phyloP scores from a whole-genome alignment of 768 basidiomycete genomes.

The Boletus sp. region DNA sequence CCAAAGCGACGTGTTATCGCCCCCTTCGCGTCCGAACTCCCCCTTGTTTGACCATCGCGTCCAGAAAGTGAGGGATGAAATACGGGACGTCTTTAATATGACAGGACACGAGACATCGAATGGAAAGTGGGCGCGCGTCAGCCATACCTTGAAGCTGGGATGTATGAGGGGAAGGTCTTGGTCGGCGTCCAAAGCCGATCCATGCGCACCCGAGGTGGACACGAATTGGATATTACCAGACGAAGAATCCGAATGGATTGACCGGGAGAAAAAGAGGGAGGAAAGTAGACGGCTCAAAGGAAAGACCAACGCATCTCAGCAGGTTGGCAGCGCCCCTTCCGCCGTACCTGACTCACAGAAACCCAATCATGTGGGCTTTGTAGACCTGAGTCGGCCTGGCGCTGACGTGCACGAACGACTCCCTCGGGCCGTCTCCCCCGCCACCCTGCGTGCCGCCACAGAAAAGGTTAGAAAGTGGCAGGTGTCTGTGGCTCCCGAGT shows the following conservation, averaged over 20 bases:
- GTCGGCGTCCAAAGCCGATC: slow-evolving; percentile 24
- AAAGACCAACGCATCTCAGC: slow-evolving; percentile 15
- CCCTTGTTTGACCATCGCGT: slow-evolving; percentile 28
- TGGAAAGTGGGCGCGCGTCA: slow-evolving; percentile 47
- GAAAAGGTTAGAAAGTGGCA: slow-evolving; percentile 38
- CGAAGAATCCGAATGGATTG: slow-evolving; percentile 48
- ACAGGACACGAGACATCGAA: slow-evolving; percentile 40
- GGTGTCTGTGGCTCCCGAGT: slow-evolving; percentile 24
- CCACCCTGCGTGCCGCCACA: slow-evolving; percentile 27
- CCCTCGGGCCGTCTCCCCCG: slow-evolving; percentile 21
- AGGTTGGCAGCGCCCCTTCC: background rate
- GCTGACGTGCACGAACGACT: slow-evolving; percentile 2
- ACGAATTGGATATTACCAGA: slow-evolving; percentile 39
- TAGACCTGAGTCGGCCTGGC: background rate
- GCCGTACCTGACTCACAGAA: slow-evolving; percentile 6
- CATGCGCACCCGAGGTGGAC: slow-evolving; percentile 20
- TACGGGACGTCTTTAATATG: slow-evolving; percentile 34
- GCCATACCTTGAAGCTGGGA: slow-evolving; percentile 38
- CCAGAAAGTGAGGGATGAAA: slow-evolving; percentile 32
- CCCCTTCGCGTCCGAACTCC: slow-evolving; percentile 34
- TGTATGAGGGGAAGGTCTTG: slow-evolving; percentile 36
- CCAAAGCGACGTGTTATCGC: slow-evolving; percentile 31
- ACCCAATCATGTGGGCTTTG: background rate
- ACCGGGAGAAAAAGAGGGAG: slow-evolving; percentile 39
- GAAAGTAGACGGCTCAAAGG: slow-evolving; percentile 16